These are phyloP conservation scores for Leucaena leucocephala DNA, from an alignment of 306 rosid species.

Conservation along the genomic window DNA sequence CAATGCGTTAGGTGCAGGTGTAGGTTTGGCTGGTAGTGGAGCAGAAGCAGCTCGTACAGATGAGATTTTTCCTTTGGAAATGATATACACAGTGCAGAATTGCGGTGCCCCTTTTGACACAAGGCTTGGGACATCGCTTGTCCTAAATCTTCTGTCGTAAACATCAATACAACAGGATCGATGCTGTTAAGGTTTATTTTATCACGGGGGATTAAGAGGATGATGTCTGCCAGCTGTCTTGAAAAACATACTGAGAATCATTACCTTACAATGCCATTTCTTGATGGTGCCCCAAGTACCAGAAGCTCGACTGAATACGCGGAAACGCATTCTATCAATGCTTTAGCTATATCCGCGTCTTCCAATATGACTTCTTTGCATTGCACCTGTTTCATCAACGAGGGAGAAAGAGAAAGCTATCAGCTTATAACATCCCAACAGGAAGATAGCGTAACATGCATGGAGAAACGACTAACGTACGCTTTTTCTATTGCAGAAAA, in stretches of 20 bases:
- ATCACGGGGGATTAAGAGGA: neutral
- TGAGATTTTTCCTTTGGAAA: slow-evolving; percentile 75
- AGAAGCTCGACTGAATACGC: slow-evolving; percentile 56
- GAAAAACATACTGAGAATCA: no score
- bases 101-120: slow-evolving; percentile 72
- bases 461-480: slow-evolving; percentile 50
- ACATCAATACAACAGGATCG: neutral
- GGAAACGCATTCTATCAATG: slow-evolving; percentile 52
- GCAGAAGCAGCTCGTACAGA: slow-evolving; percentile 51
- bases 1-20: neutral
- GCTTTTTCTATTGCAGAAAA: slow-evolving; percentile 68
- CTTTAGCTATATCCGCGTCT: slow-evolving; percentile 63
- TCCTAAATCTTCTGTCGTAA: slow-evolving; percentile 68
- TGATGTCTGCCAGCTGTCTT: neutral
- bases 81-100: slow-evolving; percentile 78
- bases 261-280: slow-evolving; percentile 69
- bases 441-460: no score
- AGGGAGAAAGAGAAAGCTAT: neutral
- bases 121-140: slow-evolving; percentile 51
- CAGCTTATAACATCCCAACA: neutral
- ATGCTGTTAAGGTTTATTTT: slow-evolving; percentile 3
- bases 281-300: slow-evolving; percentile 79
- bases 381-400: slow-evolving; percentile 51
- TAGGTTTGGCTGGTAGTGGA: slow-evolving; percentile 36
- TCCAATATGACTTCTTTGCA: slow-evolving; percentile 74